Conservation (phyloP, 2,329 filamentous ascomycete species). For the Apiospora kogelbergensis region DNA sequence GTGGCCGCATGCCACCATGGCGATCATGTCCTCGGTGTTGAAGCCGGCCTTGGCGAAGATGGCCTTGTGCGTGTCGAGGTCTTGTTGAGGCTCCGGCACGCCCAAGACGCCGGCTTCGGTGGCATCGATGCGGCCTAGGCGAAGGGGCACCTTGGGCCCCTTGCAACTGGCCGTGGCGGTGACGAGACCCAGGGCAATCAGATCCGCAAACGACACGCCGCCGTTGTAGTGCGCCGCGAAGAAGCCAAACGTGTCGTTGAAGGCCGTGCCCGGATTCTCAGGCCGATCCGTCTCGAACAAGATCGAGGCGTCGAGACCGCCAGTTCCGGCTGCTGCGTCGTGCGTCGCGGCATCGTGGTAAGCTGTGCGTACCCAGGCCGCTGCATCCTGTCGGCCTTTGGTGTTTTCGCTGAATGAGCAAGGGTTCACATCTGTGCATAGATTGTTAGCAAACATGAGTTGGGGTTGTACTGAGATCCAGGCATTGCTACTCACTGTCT, state of each 20-base stretch:
- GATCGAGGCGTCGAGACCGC: constrained; percentile 24
- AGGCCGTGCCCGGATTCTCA: constrained; percentile 23
- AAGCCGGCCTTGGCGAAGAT: constrained; percentile 33
- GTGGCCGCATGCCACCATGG: constrained; percentile 36
- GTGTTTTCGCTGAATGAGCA: constrained; percentile 15
- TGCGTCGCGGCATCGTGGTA: constrained; percentile 25
- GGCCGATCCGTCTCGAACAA: constrained; percentile 19
- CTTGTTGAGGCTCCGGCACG: constrained; percentile 32
- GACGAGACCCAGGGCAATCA: constrained; percentile 32
- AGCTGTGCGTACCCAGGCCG: constrained; percentile 25
- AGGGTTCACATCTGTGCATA: constrained; percentile 11
- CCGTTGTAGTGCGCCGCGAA: constrained; percentile 23
- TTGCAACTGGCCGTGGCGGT: constrained; percentile 25
- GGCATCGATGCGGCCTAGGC: constrained; percentile 32
- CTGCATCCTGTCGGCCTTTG: constrained; percentile 17
- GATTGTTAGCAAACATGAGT: neutral
- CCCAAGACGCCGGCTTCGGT: constrained; percentile 28
- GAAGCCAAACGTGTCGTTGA: constrained; percentile 24
- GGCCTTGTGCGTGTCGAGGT: constrained; percentile 23
- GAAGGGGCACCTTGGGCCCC: constrained; percentile 27
- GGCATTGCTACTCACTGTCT: constrained; percentile 4
- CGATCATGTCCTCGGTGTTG: constrained; percentile 34
- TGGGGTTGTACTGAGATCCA: neutral
- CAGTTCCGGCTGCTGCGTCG: constrained; percentile 18
- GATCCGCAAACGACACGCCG: constrained; percentile 27